Evolutionary conservation across 768 basidiomycete species (phyloP).

Genomic region (Cystofilobasidium bisporidii): DNA sequence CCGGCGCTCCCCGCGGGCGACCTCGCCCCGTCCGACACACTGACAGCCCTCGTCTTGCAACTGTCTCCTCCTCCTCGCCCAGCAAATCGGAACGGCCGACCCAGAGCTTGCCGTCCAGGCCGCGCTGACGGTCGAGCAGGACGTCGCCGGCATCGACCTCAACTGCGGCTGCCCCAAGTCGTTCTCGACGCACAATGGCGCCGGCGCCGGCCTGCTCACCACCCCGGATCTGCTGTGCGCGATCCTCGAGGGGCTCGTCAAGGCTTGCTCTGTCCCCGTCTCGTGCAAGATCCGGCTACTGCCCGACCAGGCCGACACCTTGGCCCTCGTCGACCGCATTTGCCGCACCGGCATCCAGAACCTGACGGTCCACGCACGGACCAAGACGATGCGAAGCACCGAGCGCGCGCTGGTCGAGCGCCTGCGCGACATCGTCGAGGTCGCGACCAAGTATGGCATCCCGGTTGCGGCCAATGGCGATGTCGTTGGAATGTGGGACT

Average conservation of each 20-base stretch:
- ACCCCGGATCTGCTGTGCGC: slow-evolving; percentile 84
- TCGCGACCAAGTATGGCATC: slow-evolving; percentile 58
- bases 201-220: slow-evolving; percentile 90
- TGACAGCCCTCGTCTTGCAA: too few relatives aligned
- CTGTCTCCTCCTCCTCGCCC: slow-evolving; percentile 41
- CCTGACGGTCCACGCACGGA: slow-evolving; percentile 90
- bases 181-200: slow-evolving; percentile 84
- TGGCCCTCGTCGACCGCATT: slow-evolving; percentile 79
- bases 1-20: too few relatives aligned
- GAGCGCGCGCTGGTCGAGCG: slow-evolving; percentile 71
- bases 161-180: slow-evolving; percentile 98
- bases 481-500: slow-evolving; percentile 67
- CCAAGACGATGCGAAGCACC: slow-evolving; percentile 74
- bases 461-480: slow-evolving; percentile 93
- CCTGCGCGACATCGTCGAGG: slow-evolving; percentile 74
- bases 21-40: too few relatives aligned
- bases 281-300: slow-evolving; percentile 88
- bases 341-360: slow-evolving; percentile 76
- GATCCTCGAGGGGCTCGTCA: slow-evolving; percentile 70
- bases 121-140: slow-evolving; percentile 70
- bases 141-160: slow-evolving; percentile 88
- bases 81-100: slow-evolving; percentile 84
- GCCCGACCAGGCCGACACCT: slow-evolving; percentile 73
- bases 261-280: slow-evolving; percentile 69
- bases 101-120: slow-evolving; percentile 88